Conservation (phyloP, 2,329 filamentous ascomycete genomes). For the Fusarium acutatum region DNA sequence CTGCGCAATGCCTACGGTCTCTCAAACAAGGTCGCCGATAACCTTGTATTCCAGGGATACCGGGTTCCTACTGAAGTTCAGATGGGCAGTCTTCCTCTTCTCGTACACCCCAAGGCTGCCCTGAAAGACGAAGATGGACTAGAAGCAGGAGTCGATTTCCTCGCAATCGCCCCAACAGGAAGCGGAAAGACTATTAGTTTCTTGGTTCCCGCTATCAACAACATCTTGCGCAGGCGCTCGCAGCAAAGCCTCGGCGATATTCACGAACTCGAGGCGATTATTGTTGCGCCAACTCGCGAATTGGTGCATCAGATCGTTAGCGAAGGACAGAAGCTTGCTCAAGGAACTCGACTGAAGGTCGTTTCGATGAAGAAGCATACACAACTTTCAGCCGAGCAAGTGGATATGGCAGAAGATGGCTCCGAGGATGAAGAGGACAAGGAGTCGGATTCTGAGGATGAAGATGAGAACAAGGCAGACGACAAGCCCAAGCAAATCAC, state of each 20-base stretch:
- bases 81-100: slow-evolving; percentile 81
- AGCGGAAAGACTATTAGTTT: slow-evolving; percentile 97
- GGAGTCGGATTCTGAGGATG: slow-evolving; percentile 50
- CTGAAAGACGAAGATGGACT: slow-evolving; percentile 51
- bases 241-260: slow-evolving; percentile 50
- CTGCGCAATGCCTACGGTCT: slow-evolving; percentile 77
- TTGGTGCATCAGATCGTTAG: slow-evolving; percentile 82
- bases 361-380: slow-evolving; percentile 88
- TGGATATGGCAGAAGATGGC: slow-evolving; percentile 49
- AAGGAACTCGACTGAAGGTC: slow-evolving; percentile 80
- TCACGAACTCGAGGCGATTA: slow-evolving; percentile 70
- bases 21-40: slow-evolving; percentile 76
- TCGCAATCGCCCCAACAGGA: slow-evolving; percentile 92
- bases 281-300: slow-evolving; percentile 82
- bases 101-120: slow-evolving; percentile 68
- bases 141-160: slow-evolving; percentile 69
- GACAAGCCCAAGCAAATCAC: slow-evolving; percentile 42
- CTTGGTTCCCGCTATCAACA: slow-evolving; percentile 84
- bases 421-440: slow-evolving; percentile 53
- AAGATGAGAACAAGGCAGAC: slow-evolving; percentile 31
- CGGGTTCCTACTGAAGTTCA: slow-evolving; percentile 92
- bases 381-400: slow-evolving; percentile 64
- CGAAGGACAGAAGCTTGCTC: slow-evolving; percentile 83
- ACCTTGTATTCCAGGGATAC: slow-evolving; percentile 86
- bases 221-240: slow-evolving; percentile 68